Conservation (phyloP, 2,329 filamentous ascomycete genomes). For the Talaromyces pinophilus region DNA sequence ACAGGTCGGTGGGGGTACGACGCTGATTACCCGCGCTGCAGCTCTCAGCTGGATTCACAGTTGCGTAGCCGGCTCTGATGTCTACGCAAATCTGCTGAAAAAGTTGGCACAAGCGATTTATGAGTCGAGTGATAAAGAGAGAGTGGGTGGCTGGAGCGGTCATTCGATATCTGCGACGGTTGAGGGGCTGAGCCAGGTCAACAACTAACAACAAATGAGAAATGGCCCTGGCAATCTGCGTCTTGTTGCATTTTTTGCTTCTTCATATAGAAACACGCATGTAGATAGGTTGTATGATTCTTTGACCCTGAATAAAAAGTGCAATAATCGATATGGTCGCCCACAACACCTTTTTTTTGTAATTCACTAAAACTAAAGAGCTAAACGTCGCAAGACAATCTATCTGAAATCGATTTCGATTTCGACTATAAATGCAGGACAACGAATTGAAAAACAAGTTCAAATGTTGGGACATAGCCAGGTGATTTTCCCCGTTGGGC, state of each 20-base stretch:
- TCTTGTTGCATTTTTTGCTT: not conserved
- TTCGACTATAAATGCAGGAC: not conserved
- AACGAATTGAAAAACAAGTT: not conserved
- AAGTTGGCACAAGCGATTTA: constrained; percentile 62
- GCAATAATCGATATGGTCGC: not conserved
- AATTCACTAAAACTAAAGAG: no score
- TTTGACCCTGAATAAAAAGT: not conserved
- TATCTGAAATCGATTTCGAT: not conserved
- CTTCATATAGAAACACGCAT: not conserved
- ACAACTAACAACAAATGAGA: no score
- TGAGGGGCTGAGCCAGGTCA: not conserved
- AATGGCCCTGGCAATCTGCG: no score
- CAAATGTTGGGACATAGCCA: not conserved
- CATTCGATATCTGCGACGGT: constrained; percentile 39
- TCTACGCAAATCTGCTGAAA: constrained; percentile 47
- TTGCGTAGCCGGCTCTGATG: constrained; percentile 56
- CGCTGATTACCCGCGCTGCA: constrained; percentile 75
- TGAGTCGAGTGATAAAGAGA: constrained; percentile 67
- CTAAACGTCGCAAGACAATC: no score
- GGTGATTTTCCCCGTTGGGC: not conserved
- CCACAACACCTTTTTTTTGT: no score
- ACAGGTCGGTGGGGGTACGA: constrained; percentile 71
- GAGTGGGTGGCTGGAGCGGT: constrained; percentile 67
- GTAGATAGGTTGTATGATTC: not conserved
- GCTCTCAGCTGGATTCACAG: constrained; percentile 73